phyloP scores from a whole-genome alignment of 208 protist species.

The Zelonia costaricensis region DNA sequence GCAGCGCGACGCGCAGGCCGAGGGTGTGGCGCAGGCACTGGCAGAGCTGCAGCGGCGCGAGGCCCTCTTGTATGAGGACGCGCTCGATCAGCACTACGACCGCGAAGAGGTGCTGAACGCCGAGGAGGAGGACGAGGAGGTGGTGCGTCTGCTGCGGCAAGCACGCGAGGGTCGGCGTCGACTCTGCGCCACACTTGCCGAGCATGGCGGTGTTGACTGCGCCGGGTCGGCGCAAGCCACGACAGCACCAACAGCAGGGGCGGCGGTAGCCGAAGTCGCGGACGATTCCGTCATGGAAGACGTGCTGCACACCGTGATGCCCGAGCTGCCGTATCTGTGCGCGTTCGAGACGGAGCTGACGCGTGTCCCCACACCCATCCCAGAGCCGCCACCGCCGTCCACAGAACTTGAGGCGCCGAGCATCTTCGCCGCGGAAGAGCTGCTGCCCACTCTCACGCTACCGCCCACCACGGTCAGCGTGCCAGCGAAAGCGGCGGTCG shows the following conservation, averaged over 20 bases:
- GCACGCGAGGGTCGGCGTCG: conserved; percentile 12
- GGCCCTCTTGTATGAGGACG: conserved; percentile 8
- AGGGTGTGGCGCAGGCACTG: background rate
- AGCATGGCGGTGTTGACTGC: background rate
- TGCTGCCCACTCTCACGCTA: too few relatives aligned
- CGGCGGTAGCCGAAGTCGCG: background rate
- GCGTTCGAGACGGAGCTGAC: conserved; percentile 62
- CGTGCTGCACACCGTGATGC: too few relatives aligned
- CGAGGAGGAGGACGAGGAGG: conserved; percentile 28
- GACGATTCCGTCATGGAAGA: too few relatives aligned
- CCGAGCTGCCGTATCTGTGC: conserved; percentile 30
- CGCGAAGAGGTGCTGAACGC: conserved; percentile 14
- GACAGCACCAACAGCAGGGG: too few relatives aligned
- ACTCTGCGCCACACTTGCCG: background rate
- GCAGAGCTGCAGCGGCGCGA: conserved; percentile 24
- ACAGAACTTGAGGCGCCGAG: background rate
- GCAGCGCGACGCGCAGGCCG: background rate
- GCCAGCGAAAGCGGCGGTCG: too few relatives aligned
- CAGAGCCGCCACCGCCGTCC: too few relatives aligned
- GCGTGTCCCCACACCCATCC: too few relatives aligned
- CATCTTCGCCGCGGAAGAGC: background rate
- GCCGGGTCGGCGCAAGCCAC: background rate
- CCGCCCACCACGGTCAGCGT: too few relatives aligned
- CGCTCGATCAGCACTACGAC: conserved; percentile 14
- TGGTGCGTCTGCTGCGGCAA: conserved; percentile 28